A percentile compares a stretch with the other conserved stretches of the same genome.
Conservation (phyloP, 1,284 basidiomycete species). For the Cutaneotrichosporon cavernicola region DNA sequence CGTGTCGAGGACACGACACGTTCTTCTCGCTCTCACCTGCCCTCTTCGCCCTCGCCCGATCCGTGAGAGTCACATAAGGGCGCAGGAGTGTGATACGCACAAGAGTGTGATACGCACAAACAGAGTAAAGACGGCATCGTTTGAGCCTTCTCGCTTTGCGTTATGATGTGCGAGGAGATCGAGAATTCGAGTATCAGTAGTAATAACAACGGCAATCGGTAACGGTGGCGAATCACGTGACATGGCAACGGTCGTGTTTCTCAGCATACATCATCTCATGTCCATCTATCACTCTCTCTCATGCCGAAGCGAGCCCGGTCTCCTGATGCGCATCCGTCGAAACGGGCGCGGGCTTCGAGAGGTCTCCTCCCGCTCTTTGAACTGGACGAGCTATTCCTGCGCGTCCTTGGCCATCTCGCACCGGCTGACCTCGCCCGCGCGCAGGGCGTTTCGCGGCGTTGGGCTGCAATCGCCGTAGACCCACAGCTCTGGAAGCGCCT, state of each 20-base stretch:
- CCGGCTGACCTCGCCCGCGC: constrained; percentile 41
- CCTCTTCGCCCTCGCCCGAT: background rate
- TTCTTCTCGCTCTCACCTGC: background rate
- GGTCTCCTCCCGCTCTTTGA: constrained; percentile 35
- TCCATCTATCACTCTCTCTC: background rate
- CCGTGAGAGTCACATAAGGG: background rate
- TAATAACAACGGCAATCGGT: background rate
- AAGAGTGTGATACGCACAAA: background rate
- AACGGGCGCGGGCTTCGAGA: background rate
- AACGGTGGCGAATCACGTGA: background rate
- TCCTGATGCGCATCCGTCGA: constrained; percentile 1
- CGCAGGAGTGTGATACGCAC: background rate
- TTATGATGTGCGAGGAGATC: background rate
- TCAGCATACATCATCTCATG: background rate
- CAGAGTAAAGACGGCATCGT: background rate
- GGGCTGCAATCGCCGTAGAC: constrained; percentile 47
- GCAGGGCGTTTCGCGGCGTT: constrained; percentile 46
- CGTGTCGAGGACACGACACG: background rate
- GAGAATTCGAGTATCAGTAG: no score
- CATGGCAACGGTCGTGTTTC: background rate
- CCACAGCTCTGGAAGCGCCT: constrained; percentile 50
- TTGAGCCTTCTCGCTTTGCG: background rate
- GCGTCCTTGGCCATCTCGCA: constrained; percentile 45
- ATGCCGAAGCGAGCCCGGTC: constrained; percentile 25
- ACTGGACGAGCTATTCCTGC: constrained; percentile 51